Evolutionary conservation across 2,329 filamentous ascomycete species (phyloP), one percentile per base, ranked within the genome.

Genomic region (Colletotrichum tropicale): DNA sequence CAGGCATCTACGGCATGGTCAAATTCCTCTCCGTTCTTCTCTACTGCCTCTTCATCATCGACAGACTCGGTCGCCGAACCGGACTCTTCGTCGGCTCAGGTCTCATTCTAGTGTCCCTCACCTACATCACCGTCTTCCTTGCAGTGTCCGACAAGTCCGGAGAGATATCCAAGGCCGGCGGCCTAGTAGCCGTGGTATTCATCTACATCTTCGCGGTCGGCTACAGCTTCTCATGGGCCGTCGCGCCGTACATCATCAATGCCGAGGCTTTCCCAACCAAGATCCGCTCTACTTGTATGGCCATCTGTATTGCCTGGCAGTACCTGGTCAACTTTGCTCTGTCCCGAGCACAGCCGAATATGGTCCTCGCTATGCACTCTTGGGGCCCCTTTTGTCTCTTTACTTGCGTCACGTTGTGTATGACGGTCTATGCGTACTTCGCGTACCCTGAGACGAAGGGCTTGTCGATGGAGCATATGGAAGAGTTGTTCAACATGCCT

Each of bases 391-490:
- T 66, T 30, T 48, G 34, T 0, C 62, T 66, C 10, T 66, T 66
- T 9, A 38, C 62, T 1, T 30, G 15, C 6, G 34, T 48, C 6
- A 52, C 62, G 21, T 24, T 48, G 16, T 66, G 61, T 1, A 48
- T 48, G 36, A 66, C 62, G 24, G 26, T 48, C 2, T 66, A 66
- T 26, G 83, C 85, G 0, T 87, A 85, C 74, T 85, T 86, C 74
- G 85, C 85, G 77, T 86, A 86, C 55, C 81, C 84, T 0, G 85
- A 86, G 77, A 86, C 84, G 1, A 79, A 81, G 2, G 84, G 84
- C 8, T 0, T 68, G 26, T 74, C 65, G 28, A 66, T 74, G 28
- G 65, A 74, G 28, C 56, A 36, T 48, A 74, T 74, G 65, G 71
- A 74, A 16, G 65, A 68, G 10, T 30, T 74, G 26, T 74, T 69